Percentiles rank a stretch among this genome's conserved stretches.
Evolutionary conservation across 805 yeast genomes (phyloP).

Genomic region (Yarrowia sp.): DNA sequence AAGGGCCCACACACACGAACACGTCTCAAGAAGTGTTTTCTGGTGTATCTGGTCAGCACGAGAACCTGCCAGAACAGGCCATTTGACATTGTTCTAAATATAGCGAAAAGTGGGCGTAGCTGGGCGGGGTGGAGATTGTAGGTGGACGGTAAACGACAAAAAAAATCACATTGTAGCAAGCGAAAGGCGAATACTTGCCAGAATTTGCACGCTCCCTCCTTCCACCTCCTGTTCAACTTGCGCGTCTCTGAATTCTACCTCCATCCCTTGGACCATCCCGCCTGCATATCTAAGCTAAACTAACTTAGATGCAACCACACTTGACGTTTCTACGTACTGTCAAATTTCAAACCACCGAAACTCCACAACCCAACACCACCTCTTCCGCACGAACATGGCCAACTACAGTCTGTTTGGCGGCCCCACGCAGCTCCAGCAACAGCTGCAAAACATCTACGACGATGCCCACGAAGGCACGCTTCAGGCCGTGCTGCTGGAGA

Average conservation of each 20-base stretch:
- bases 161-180: no score
- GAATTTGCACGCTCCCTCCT: no score
- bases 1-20: not conserved
- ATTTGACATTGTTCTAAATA: not conserved
- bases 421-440: constrained; percentile 40
- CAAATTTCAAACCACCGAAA: constrained; percentile 13
- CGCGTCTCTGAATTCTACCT: constrained; percentile 24
- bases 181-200: no score
- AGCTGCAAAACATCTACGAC: constrained; percentile 52
- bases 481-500: constrained; percentile 52
- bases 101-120: not conserved
- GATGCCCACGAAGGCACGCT: constrained; percentile 54
- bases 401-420: constrained; percentile 39
- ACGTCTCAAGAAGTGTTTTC: not conserved
- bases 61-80: not conserved
- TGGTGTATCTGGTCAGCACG: not conserved
- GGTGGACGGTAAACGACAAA: no score
- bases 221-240: constrained; percentile 18
- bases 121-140: no score
- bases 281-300: constrained; percentile 34
- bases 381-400: constrained; percentile 7
- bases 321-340: constrained; percentile 17
- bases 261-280: constrained; percentile 37
- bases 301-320: constrained; percentile 28
- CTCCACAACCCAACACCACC: not conserved